phyloP scores from a whole-genome alignment of 345 rosid species.

The Citrus maxima region DNA sequence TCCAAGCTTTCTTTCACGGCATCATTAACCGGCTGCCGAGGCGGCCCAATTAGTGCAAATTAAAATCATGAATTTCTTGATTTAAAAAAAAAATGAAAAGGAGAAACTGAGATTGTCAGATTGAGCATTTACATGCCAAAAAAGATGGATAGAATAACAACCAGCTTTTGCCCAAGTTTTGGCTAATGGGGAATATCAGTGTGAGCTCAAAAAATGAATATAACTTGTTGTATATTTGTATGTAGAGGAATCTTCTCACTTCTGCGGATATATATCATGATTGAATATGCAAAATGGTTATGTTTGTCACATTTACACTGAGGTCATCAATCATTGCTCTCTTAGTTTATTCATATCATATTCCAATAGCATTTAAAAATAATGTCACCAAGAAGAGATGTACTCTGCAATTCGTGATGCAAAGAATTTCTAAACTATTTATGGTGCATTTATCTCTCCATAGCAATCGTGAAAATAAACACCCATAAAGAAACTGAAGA shows the following conservation, averaged over 20 bases:
- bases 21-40: too few species aligned
- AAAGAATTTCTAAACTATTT: not conserved
- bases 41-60: too few species aligned
- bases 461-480: not conserved
- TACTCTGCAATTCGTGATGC: not conserved
- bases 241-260: too few species aligned
- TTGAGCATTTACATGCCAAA: not conserved
- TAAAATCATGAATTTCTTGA: too few species aligned
- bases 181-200: not conserved
- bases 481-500: not conserved
- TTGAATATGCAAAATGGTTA: not conserved
- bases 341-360: not conserved
- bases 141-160: not conserved
- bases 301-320: not conserved
- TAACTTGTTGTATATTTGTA: too few species aligned
- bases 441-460: not conserved
- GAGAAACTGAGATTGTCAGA: too few species aligned
- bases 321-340: not conserved
- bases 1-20: too few species aligned
- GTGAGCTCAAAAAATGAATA: too few species aligned
- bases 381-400: not conserved
- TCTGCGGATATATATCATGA: not conserved
- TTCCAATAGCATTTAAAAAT: not conserved
- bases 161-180: not conserved
- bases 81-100: too few species aligned